Base-by-base conservation (phyloP, 2,329 filamentous ascomycete species). In the Fusarium oxysporum region DNA sequence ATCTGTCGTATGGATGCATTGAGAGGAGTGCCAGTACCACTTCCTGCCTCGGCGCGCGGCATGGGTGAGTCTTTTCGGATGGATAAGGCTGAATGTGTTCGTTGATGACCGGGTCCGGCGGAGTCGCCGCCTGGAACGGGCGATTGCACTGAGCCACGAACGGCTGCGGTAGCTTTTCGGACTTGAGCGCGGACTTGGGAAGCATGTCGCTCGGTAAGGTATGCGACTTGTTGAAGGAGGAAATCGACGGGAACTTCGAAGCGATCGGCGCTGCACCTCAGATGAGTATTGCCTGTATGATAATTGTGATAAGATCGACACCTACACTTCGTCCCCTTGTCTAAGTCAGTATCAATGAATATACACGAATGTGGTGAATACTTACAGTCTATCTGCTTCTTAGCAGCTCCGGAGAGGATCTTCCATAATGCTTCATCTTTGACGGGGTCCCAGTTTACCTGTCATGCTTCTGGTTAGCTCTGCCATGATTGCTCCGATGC, bases 341-440 rank as follows among this genome's bases (percentile, higher is more conserved):
- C 44, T 44, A 41, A 38, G 73, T 80, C 63, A 79, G 76, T 62
- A 62, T 37, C 43, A 54, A 59, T 58, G 38, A 28, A 66, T 33
- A 53, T 47, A 43, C 45, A 53, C 17, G 43, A 48, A 53, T 35
- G 47, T 44, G 35, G 37, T 23, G n/a, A 53, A 48, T 23, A 77
- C 86, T 81, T 85, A 97, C 96, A 99, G 80, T 98, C 91, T 78
- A 98, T 91, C 78, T 97, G 93, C 64, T 91, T 93, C 79, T 94
- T 94, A 4, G 93, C 91, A 37, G 92, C 91, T 69, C 92, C 92
- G 0, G 95, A 97, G 10, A 98, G 89, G 57, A 97, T 90, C 81
- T 93, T 93, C 96, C 96, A 99, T 21, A 99, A 83, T 14, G 91
- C 91, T 67, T 94, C 92, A 79, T 98, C 96, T 81, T 98, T 98